Evolutionary conservation across 106 monocot species (phyloP).

Genomic region (Platanthera zijinensis): DNA sequence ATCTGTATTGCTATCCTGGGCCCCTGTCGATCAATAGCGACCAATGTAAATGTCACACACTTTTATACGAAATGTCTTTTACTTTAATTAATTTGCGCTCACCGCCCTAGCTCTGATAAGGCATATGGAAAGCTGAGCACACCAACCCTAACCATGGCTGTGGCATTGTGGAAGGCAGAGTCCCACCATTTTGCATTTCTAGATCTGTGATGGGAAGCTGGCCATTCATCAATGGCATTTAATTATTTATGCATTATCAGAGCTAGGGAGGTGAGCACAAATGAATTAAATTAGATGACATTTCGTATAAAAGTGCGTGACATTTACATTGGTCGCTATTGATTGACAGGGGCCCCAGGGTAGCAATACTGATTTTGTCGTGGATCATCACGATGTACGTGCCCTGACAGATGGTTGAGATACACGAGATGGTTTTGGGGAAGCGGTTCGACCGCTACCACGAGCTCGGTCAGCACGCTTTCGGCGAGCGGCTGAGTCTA

Average conservation of each 20-base stretch:
- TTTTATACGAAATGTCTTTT: too few relatives aligned
- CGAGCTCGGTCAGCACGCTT: conserved; percentile 56
- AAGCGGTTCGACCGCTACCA: conserved; percentile 68
- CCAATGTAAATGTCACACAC: not conserved
- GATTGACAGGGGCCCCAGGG: conserved; percentile 45
- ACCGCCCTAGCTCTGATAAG: conserved; percentile 5
- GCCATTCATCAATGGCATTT: not conserved
- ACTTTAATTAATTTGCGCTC: too few relatives aligned
- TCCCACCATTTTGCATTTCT: conserved; percentile 10
- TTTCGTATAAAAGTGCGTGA: too few relatives aligned
- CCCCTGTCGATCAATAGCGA: conserved; percentile 25
- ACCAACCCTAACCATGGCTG: not conserved
- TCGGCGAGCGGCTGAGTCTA: conserved; percentile 55
- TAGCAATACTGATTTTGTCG: conserved; percentile 40
- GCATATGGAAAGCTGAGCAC: conserved; percentile 4
- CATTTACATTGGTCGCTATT: not conserved
- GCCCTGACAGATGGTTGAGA: conserved; percentile 76
- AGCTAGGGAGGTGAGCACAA: not conserved
- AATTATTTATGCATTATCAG: not conserved
- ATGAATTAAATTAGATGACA: too few relatives aligned
- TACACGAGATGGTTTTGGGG: conserved; percentile 74
- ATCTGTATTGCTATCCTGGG: conserved; percentile 36
- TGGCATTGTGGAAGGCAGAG: conserved; percentile 10
- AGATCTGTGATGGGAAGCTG: not conserved
- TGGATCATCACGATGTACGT: conserved; percentile 70